A percentile compares a stretch with the other conserved stretches of the same genome.
phyloP scores from a whole-genome alignment of 768 basidiomycete genomes.

The Pholiota conissans region DNA sequence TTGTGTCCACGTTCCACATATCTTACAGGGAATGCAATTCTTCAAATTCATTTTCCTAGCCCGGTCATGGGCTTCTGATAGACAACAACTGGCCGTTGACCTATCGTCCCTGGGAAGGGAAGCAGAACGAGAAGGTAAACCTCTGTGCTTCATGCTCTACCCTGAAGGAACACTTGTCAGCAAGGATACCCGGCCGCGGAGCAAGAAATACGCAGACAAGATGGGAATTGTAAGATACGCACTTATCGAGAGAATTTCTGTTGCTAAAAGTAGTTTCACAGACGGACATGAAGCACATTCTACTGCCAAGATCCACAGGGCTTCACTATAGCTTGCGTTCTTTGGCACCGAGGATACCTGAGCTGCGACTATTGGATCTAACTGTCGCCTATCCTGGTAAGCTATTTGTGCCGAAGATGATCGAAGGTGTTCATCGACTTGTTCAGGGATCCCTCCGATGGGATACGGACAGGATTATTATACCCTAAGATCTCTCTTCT shows the following conservation, averaged over 20 bases:
- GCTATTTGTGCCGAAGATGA: constrained; percentile 9
- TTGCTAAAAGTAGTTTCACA: constrained; percentile 28
- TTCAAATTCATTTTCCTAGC: constrained; percentile 92
- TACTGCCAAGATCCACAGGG: constrained; percentile 93
- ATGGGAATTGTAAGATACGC: constrained; percentile 75
- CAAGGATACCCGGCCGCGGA: constrained; percentile 79
- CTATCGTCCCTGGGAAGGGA: constrained; percentile 69
- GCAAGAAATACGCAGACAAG: constrained; percentile 86
- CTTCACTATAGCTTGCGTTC: constrained; percentile 83
- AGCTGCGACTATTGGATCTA: constrained; percentile 83
- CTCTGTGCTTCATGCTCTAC: constrained; percentile 84
- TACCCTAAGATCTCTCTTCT: constrained; percentile 87
- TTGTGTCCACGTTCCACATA: constrained; percentile 3
- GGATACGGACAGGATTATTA: constrained; percentile 89
- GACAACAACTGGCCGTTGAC: constrained; percentile 59
- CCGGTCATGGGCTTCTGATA: constrained; percentile 88
- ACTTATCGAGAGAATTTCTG: not conserved
- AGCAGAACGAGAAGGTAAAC: constrained; percentile 66
- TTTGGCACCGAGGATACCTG: constrained; percentile 73
- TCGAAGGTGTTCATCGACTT: not conserved
- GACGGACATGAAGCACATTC: constrained; percentile 77
- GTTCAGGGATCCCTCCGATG: constrained; percentile 68
- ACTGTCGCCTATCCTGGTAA: constrained; percentile 90
- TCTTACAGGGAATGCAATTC: constrained; percentile 83
- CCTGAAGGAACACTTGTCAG: constrained; percentile 97